Evolutionary conservation across 1,284 basidiomycete genomes (phyloP).

Genomic region (Cutaneotrichosporon dermatis): DNA sequence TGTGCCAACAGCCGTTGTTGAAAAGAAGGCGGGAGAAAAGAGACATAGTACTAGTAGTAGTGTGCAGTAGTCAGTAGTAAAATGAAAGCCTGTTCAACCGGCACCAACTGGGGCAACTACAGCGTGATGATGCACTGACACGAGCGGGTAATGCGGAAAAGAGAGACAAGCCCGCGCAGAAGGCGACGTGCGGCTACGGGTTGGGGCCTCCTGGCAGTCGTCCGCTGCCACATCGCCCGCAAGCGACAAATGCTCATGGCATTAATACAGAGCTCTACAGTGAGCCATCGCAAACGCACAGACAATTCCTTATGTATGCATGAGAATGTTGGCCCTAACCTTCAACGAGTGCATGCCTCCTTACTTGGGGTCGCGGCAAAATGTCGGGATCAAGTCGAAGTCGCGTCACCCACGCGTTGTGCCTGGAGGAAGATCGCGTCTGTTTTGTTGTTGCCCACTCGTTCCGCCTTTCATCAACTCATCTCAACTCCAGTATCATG

Average conservation of each 20-base stretch:
- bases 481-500: background rate
- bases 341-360: too few species aligned
- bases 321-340: too few species aligned
- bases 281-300: too few species aligned
- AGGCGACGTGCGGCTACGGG: too few species aligned
- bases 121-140: background rate
- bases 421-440: background rate
- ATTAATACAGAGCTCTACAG: too few species aligned
- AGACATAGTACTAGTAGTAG: conserved; percentile 15
- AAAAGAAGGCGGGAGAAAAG: conserved; percentile 9
- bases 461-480: background rate
- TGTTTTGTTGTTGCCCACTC: conserved; percentile 3
- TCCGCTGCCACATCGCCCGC: too few species aligned
- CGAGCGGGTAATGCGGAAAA: too few species aligned
- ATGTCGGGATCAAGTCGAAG: background rate
- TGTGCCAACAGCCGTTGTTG: conserved; percentile 22
- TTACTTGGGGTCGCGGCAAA: too few species aligned
- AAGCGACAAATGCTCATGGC: too few species aligned
- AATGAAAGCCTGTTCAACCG: conserved; percentile 51
- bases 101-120: conserved; percentile 20
- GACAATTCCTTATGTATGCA: too few species aligned
- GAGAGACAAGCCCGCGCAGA: too few species aligned
- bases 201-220: too few species aligned
- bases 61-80: conserved; percentile 17
- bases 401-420: background rate